Base-by-base conservation (phyloP, 805 yeast genomes). In the Candida corydali region DNA sequence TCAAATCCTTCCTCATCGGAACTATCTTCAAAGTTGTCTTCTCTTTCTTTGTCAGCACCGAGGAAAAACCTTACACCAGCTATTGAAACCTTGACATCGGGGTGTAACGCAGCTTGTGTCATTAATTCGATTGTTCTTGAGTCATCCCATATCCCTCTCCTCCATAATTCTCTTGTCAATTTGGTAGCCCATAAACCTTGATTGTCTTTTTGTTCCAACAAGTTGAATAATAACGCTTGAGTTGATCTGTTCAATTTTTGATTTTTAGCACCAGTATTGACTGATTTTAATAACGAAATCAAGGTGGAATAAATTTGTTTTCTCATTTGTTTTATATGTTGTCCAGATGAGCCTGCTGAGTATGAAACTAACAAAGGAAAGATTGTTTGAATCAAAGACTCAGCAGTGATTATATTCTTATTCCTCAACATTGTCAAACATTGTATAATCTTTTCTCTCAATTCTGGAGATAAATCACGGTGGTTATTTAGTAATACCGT, bases 111-210 rank as follows among this genome's bases (percentile, higher is more conserved):
- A 1, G 98, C 97, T 50, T 87, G 93, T 1, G 95, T 82, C 98
- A 93, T 89, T 52, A 93, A 79, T 61, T 93, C 98, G n/a, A 93
- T 95, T 0, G 98, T 83, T 51, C 97, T 73, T 0, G 95, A 76
- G 58, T 93, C 99, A 59, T 88, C 97, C 99, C 99, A 93, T 40
- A 93, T 85, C 54, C 95, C 95, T 56, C 98, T 76, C 67, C 96
- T 77, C 99, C 99, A 93, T 35, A 93, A 68, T 59, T 93, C 98
- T 55, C 98, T 76, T 4, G 97, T 88, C 39, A 93, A 66, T 52
- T 87, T 89, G 3, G 97, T 86, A 6, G 98, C 97, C 97, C 98
- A 93, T 17, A 93, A 65, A 25, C 97, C 96, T 50, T 83, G 86
- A 29, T 70, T 53, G 27, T 86, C 74, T 41, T 84, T 78, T 57